Evolutionary conservation across 176 grass and related monocot genomes (phyloP).

Genomic region (Tuctoria greenei): DNA sequence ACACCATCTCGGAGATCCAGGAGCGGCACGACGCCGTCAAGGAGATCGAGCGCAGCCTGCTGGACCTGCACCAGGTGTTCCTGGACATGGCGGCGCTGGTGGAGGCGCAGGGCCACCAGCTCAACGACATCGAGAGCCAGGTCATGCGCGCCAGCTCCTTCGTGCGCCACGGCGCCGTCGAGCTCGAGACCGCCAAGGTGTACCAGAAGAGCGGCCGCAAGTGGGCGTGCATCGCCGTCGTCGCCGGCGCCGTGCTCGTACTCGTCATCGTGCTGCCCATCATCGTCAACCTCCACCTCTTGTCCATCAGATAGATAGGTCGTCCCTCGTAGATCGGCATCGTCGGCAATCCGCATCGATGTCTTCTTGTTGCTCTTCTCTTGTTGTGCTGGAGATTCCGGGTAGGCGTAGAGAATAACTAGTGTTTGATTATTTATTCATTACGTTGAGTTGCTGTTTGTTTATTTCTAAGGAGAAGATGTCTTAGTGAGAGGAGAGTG

Average conservation of each 20-base stretch:
- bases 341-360: not conserved
- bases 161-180: conserved; percentile 73
- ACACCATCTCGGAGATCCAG: conserved; percentile 94
- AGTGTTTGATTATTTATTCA: not conserved
- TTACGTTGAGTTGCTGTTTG: not conserved
- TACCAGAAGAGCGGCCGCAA: conserved; percentile 80
- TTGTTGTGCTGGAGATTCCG: not conserved
- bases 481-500: not conserved
- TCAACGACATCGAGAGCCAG: conserved; percentile 97
- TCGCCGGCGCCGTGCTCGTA: conserved; percentile 44
- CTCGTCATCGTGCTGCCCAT: conserved; percentile 42
- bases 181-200: conserved; percentile 66
- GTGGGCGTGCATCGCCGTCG: conserved; percentile 67
- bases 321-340: not conserved
- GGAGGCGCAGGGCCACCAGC: conserved; percentile 81
- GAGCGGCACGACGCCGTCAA: conserved; percentile 90
- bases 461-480: not conserved
- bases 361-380: not conserved
- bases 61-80: conserved; percentile 94
- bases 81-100: conserved; percentile 94
- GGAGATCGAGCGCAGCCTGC: conserved; percentile 79
- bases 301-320: conserved; percentile 7
- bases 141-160: conserved; percentile 93
- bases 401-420: not conserved
- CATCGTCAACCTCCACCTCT: conserved; percentile 51